Base-by-base conservation (phyloP, 2,329 filamentous ascomycete species). In the Corynespora cassiicola region DNA sequence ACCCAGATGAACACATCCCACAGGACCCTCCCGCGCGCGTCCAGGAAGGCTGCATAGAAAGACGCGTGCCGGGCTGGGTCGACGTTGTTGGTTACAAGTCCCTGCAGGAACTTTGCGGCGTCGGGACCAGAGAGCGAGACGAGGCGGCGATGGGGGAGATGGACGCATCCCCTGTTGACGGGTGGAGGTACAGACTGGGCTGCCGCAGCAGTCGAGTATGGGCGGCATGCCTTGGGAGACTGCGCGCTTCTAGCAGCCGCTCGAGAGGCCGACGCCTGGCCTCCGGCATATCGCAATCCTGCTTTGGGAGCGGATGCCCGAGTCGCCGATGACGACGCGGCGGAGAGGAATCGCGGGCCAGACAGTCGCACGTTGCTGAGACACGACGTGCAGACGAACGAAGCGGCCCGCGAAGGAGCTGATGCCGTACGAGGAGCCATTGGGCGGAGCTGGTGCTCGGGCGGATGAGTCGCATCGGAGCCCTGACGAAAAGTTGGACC, bases 1-100 rank as follows among this genome's bases (percentile, higher is more conserved):
- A 55, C 52, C 74, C 96, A 96, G 31, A 99, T 77, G 68, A 97
- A 95, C 35, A 90, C 87, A 71, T 99, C 94, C 72, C 92, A 82
- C 27, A 96, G 74, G 7, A 99, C 80, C 40, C 91, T 82, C 26
- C 94, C 94, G 21, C 70, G 69, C 6, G 92, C 89, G 52, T 87
- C 95, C 26, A 99, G 76, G 59, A 99, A 96, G 0, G 85, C 89
- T 6, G 86, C 79, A 69, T 95, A 97, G 39, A 63, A 66, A 0
- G 61, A 67, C 2, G 70, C 47, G 6, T 53, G 39, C 10, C 32
- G 67, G 6, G 72, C 58, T 0, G 78, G 69, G 35, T 81, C 67
- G 47, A 90, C 79, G 47, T 85, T 86, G 47, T 86, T 81, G 1
- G 92, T 96, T 49, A 94, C 81, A 39, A 95, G 81, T 36, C 92